Conservation (phyloP, 495 filamentous ascomycete genomes). For the Hyaloscypha hepaticicola region DNA sequence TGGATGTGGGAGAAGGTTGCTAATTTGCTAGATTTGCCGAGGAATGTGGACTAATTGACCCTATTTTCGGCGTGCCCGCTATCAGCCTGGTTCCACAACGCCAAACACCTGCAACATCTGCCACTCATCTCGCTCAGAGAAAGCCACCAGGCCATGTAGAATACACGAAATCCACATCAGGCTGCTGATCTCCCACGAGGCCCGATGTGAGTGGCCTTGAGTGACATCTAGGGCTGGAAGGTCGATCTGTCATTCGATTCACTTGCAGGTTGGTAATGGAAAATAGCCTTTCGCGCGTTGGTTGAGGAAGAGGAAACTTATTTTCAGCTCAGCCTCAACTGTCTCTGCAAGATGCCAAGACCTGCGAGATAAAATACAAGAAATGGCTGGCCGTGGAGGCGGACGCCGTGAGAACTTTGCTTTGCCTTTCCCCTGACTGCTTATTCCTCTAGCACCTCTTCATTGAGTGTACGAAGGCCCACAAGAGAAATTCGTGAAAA, state of each 20-base stretch:
- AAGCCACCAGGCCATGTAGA: neutral
- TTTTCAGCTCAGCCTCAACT: neutral
- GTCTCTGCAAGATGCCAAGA: neutral
- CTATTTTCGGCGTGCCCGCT: neutral
- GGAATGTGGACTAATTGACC: neutral
- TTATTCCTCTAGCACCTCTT: neutral
- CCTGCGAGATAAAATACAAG: neutral
- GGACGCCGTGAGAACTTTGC: neutral
- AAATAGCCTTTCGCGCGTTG: neutral
- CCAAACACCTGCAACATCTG: neutral
- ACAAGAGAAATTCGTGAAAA: neutral
- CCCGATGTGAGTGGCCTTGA: neutral
- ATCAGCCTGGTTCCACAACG: neutral
- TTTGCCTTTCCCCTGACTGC: neutral
- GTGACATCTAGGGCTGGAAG: neutral
- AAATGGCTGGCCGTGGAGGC: neutral
- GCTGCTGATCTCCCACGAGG: neutral
- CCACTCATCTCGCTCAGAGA: neutral
- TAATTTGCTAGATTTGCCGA: conserved; percentile 6
- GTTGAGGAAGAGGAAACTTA: neutral
- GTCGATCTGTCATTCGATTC: neutral
- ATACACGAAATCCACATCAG: neutral
- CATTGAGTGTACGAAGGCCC: neutral
- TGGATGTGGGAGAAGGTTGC: neutral
- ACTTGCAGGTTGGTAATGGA: neutral